Evolutionary conservation across 2,329 filamentous ascomycete species (phyloP).

Genomic region (Acrocalymma vagum): DNA sequence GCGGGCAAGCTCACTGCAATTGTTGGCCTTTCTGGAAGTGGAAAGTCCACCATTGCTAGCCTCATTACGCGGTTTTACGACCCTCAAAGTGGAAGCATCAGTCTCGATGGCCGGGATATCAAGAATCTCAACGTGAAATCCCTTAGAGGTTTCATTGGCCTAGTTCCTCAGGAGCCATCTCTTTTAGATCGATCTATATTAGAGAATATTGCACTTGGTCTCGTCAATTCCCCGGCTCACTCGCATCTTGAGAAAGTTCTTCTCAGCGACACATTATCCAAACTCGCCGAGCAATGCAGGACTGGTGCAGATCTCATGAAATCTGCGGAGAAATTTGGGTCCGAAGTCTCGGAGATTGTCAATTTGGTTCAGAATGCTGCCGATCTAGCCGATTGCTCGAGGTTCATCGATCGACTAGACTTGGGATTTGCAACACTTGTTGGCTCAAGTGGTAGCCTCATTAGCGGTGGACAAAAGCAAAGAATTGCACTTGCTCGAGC

Average conservation of each 20-base stretch:
- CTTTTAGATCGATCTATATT: conserved; percentile 61
- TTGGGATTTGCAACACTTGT: conserved; percentile 58
- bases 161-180: conserved; percentile 62
- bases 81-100: conserved; percentile 62
- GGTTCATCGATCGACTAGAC: conserved; percentile 64
- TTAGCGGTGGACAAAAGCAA: conserved; percentile 68
- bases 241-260: conserved; percentile 55
- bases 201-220: conserved; percentile 63
- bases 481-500: conserved; percentile 65
- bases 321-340: conserved; percentile 53
- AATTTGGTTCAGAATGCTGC: conserved; percentile 60
- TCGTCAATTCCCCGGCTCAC: conserved; percentile 53
- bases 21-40: conserved; percentile 53
- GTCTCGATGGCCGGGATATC: conserved; percentile 61
- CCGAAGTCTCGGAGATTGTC: conserved; percentile 62
- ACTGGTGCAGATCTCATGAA: conserved; percentile 58
- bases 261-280: conserved; percentile 58
- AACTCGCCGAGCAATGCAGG: conserved; percentile 62
- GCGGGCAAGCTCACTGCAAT: conserved; percentile 53
- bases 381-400: conserved; percentile 65
- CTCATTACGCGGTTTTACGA: conserved; percentile 52
- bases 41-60: conserved; percentile 52
- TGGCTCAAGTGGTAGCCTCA: conserved; percentile 62
- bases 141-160: conserved; percentile 46
- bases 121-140: conserved; percentile 46